These are phyloP conservation scores for Rhododendron vialii DNA, from an alignment of 148 eudicot genomes.

Conservation along the genomic window DNA sequence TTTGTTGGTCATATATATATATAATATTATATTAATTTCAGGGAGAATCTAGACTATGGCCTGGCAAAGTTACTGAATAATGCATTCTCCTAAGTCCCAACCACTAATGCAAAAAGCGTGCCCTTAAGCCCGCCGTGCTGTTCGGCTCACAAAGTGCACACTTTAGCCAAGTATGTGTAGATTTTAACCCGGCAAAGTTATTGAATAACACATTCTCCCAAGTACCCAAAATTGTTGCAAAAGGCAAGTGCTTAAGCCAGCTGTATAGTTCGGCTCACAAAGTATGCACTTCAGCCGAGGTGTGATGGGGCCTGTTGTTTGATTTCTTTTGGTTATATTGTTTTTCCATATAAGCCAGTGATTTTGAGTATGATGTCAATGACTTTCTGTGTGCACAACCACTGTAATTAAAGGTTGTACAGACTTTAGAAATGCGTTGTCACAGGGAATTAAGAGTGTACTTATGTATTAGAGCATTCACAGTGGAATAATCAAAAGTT, in stretches of 20 bases:
- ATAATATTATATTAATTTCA: neutral
- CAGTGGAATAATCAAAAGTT: too few species aligned
- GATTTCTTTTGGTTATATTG: neutral
- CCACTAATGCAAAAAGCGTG: neutral
- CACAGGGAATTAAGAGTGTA: neutral
- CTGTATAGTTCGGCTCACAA: neutral
- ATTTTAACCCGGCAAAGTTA: neutral
- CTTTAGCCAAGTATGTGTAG: neutral
- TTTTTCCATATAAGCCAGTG: neutral
- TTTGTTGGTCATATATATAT: neutral
- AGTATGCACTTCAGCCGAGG: neutral
- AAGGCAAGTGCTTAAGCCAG: neutral
- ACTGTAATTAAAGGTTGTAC: neutral
- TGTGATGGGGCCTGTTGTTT: neutral
- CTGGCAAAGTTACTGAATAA: neutral
- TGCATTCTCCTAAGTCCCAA: neutral
- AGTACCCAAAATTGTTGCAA: neutral
- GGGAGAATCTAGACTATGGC: neutral
- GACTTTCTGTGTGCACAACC: neutral
- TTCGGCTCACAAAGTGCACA: neutral
- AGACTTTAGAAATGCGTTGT: neutral
- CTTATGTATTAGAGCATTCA: neutral
- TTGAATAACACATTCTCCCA: neutral
- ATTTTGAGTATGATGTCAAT: neutral
- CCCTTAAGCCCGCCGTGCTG: neutral